phyloP scores from a whole-genome alignment of 2,329 filamentous ascomycete genomes.

The Cytospora schulzeri region DNA sequence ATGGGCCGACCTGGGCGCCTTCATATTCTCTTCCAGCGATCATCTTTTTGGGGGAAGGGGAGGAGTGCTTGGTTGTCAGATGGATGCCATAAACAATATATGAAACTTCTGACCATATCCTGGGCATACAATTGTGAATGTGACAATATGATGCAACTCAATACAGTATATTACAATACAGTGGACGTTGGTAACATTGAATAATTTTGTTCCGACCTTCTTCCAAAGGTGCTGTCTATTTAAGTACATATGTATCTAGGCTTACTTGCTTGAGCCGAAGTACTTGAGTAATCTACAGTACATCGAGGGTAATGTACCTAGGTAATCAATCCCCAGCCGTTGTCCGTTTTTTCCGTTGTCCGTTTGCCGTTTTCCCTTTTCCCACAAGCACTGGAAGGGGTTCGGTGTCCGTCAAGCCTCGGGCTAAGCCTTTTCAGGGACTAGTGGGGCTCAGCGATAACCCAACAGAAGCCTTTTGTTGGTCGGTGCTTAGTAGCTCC shows the following conservation, averaged over 20 bases:
- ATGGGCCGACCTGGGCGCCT: not conserved
- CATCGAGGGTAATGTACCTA: too few relatives aligned
- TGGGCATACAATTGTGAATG: not conserved
- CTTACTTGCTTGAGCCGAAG: too few relatives aligned
- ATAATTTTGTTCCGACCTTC: too few relatives aligned
- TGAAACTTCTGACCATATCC: not conserved
- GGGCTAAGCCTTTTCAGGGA: constrained; percentile 12
- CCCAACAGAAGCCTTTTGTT: constrained; percentile 27
- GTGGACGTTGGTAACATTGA: too few relatives aligned
- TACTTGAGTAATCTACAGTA: too few relatives aligned
- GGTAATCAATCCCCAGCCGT: not conserved
- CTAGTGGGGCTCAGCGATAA: constrained; percentile 16
- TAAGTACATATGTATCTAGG: too few relatives aligned
- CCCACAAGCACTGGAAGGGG: not conserved
- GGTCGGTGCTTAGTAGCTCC: constrained; percentile 19
- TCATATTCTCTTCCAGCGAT: not conserved
- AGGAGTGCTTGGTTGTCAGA: not conserved
- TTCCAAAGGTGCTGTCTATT: too few relatives aligned
- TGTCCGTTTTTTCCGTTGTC: constrained; percentile 2
- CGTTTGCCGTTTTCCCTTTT: constrained; percentile 1
- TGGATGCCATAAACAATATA: constrained; percentile 14
- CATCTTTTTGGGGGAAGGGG: not conserved
- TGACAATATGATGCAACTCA: too few relatives aligned
- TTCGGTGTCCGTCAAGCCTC: constrained; percentile 25
- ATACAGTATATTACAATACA: too few relatives aligned